Evolutionary conservation across 106 monocot genomes (phyloP), one percentile per base, ranked within the genome.

Genomic region (Dioscorea dumetorum): DNA sequence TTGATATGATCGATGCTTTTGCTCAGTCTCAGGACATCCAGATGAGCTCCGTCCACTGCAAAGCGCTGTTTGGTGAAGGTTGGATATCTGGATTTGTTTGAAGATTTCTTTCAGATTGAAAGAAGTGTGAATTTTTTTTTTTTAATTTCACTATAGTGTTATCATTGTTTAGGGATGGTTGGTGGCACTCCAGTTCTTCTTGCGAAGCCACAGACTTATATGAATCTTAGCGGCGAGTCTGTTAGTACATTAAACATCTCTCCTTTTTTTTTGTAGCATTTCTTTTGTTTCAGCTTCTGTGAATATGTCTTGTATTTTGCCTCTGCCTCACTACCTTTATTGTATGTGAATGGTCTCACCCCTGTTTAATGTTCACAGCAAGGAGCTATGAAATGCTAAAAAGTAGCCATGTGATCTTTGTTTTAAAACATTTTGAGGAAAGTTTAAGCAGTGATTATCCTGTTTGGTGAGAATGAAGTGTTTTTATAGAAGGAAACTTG

Each of bases 191-290:
- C 90, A 0, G 80, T 99, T 66, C 78, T 99, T 18, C 90, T 99
- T 19, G 92, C 99, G 8, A 99, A 93, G 71, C 99, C 99, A 7
- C 99, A 99, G 74, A 99, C 99, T 12, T 99, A 99, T 56, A 99
- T 99, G 99, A 97, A 97, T 71, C 86, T 97, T 31, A 87, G 92
- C 17, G 97, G 97, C 31, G 97, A 97, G 85, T 89, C 87, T 62
- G 97, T 95, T 69, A 86, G 95, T 51, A 23, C 31, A 41, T 53
- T 54, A n/a, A 35, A 50, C 23, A 48, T 7, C 16, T 22, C 14
- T 22, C 13, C n/a, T 10, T 18, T 76, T n/a, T 48, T 62, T 50
- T 21, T 12, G 6, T 9, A 41, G 14, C 33, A 62, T 71, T 57
- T 60, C 15, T 22, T 41, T 52, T 54, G 14, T 0, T 41, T 41